Evolutionary conservation across 2,329 filamentous ascomycete genomes (phyloP), one percentile per base, ranked within the genome.

Genomic region (Alternaria ventricosa): DNA sequence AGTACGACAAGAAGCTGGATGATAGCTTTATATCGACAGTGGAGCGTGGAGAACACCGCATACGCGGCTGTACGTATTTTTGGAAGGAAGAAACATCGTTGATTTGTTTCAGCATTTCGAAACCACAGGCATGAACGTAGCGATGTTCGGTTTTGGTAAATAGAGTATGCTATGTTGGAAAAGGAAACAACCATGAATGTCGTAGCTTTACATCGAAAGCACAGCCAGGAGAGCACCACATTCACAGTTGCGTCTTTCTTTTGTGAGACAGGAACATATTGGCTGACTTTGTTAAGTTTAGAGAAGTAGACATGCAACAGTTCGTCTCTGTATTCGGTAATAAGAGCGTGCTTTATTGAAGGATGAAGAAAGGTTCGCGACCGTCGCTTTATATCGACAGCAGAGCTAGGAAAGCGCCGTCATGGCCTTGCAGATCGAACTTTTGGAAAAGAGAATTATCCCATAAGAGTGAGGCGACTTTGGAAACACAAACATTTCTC

Each of bases 351-450:
- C 0, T 2, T 15, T 0, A 13, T 36, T 36, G 33, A n/a, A 36
- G 33, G 5, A 36, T 36, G 13, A 36, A 36, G 33, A 4, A 36
- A n/a, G 33, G 7, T n/a, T 9, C 33, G 33, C 33, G 33, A 36
- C 33, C 5, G 7, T 36, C 1, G 13, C 15, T 36, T n/a, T 36
- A 36, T n/a, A n/a, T 36, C 33, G 4, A 36, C 33, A 36, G 33
- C 33, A 36, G 1, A 36, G 7, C 15, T 1, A 36, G 7, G 33
- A 36, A 4, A 36, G 3, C 33, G 33, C 33, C 33, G 33, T 0
- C 33, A 36, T 36, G 0, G 7, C 4, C 0, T 3, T 9, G 1
- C 7, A 0, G 7, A 0, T 1, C 1, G 13, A 0, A 0, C 0
- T n/a, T 9, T n/a, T n/a, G 13, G 33, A n/a, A 9, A 36, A 36